Conservation (phyloP, 192 early-diverging fungal genomes). For the Entomortierella parvispora region DNA sequence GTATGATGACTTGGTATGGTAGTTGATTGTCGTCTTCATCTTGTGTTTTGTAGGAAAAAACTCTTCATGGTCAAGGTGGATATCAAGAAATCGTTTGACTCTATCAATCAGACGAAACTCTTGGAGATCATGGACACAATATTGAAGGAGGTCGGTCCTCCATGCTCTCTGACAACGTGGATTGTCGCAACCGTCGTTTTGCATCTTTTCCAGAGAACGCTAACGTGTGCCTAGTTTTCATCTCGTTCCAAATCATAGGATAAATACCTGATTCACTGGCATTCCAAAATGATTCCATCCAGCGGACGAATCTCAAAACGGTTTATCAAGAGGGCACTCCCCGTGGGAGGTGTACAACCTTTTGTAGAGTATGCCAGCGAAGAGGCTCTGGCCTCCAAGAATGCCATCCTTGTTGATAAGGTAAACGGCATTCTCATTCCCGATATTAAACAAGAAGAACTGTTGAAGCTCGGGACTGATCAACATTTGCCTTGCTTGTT, state of each 20-base stretch:
- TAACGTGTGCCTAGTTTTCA: too few species aligned
- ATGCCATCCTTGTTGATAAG: slow-evolving; percentile 78
- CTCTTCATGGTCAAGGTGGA: slow-evolving; percentile 90
- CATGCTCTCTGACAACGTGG: too few species aligned
- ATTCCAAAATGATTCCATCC: slow-evolving; percentile 56
- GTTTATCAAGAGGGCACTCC: slow-evolving; percentile 21
- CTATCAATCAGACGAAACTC: slow-evolving; percentile 80
- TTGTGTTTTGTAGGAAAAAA: slow-evolving; percentile 13
- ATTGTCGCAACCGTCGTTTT: too few species aligned
- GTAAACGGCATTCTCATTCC: background rate
- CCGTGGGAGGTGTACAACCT: slow-evolving; percentile 1
- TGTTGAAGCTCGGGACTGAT: background rate
- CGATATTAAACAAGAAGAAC: background rate
- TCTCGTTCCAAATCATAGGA: too few species aligned
- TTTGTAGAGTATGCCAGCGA: slow-evolving; percentile 53
- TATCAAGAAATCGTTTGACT: slow-evolving; percentile 81
- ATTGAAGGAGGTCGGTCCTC: slow-evolving; percentile 69
- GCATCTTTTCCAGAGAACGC: too few species aligned
- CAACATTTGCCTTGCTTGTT: background rate
- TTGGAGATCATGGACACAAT: slow-evolving; percentile 60
- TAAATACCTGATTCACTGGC: slow-evolving; percentile 77
- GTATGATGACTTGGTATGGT: background rate
- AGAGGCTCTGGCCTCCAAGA: slow-evolving; percentile 59
- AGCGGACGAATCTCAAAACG: slow-evolving; percentile 33
- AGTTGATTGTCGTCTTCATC: background rate